Conservation (phyloP, 257 asterid species). For the Haberlea rhodopensis region DNA sequence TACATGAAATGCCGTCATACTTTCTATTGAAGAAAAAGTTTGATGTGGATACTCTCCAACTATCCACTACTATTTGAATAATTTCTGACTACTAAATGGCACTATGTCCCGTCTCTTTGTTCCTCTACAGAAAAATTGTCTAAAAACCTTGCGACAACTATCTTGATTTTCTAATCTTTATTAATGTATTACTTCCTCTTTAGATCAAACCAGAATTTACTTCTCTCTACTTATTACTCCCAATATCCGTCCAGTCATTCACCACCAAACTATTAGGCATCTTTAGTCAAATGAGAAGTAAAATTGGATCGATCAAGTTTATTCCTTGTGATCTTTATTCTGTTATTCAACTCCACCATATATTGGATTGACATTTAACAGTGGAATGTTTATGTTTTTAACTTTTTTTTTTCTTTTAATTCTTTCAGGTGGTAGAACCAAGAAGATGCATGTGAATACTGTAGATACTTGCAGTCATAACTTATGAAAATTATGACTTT, state of each 20-base stretch:
- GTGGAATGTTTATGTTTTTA: constrained; percentile 1
- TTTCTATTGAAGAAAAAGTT: neutral
- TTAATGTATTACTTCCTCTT: neutral
- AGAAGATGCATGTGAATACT: constrained; percentile 17
- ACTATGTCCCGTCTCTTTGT: neutral
- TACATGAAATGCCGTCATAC: too few relatives aligned
- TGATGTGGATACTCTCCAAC: neutral
- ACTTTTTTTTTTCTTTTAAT: constrained; percentile 15
- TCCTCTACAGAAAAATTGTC: neutral
- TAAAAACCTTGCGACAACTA: neutral
- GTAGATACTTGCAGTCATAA: constrained; percentile 24
- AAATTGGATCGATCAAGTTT: neutral
- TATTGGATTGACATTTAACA: neutral
- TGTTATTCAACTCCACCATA: neutral
- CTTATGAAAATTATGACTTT: constrained; percentile 50
- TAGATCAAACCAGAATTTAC: neutral
- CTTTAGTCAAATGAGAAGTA: neutral
- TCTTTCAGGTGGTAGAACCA: constrained; percentile 27
- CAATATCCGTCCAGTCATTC: neutral
- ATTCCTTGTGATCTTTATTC: neutral
- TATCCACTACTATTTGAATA: neutral
- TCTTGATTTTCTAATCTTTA: too few relatives aligned
- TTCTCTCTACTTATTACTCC: neutral
- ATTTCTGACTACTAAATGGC: neutral
- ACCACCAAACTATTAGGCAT: neutral